Percentiles rank a stretch among this genome's conserved stretches.
Conservation (phyloP, 768 basidiomycete species). For the Amanita subjunquillea region DNA sequence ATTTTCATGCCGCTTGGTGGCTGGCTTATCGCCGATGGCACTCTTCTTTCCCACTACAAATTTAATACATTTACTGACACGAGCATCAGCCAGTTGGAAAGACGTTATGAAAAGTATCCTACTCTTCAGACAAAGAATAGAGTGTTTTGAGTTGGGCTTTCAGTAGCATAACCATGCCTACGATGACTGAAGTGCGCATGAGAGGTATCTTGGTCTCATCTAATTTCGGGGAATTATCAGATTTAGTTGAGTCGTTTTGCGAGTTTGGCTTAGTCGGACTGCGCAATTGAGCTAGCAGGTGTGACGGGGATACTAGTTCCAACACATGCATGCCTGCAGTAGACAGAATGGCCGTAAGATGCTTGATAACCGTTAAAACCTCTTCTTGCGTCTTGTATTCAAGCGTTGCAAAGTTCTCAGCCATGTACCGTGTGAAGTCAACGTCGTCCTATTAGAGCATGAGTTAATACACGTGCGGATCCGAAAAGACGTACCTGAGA, state of each 20-base stretch:
- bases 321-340: constrained; percentile 77
- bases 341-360: constrained; percentile 65
- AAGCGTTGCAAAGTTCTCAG: constrained; percentile 85
- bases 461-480: neutral
- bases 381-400: constrained; percentile 97
- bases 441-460: constrained; percentile 54
- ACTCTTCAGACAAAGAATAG: constrained; percentile 92
- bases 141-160: constrained; percentile 77
- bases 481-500: constrained; percentile 35
- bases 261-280: constrained; percentile 8
- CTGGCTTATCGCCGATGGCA: constrained; percentile 77
- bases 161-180: constrained; percentile 80
- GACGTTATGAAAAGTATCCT: constrained; percentile 14
- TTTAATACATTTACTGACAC: constrained; percentile 78
- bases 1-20: constrained; percentile 46
- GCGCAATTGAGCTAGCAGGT: constrained; percentile 55
- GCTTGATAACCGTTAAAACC: constrained; percentile 74
- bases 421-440: constrained; percentile 84
- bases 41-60: constrained; percentile 86
- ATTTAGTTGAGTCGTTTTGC: neutral
- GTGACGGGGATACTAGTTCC: constrained; percentile 60
- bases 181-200: constrained; percentile 62
- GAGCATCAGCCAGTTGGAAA: neutral
- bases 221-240: neutral
- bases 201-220: constrained; percentile 17